Evolutionary conservation across 2,329 filamentous ascomycete genomes (phyloP), one percentile per base, ranked within the genome.

Genomic region (Alternaria gansuensis): DNA sequence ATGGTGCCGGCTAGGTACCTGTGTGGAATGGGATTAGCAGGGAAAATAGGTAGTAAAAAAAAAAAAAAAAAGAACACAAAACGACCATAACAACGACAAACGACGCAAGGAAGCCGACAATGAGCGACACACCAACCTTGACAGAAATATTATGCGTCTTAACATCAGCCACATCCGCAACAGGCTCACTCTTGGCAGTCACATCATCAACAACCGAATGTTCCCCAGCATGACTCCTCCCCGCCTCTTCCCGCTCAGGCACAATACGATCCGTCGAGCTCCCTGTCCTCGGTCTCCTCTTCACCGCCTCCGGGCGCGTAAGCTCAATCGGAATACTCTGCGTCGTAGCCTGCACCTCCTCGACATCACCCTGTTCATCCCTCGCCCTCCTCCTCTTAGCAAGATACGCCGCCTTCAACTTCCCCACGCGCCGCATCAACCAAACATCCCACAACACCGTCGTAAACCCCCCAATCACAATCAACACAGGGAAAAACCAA

Each of bases 401-500:
- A 36, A 55, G 53, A 45, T 62, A 68, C 31, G 54, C 66, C 29
- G 69, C 64, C 53, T 62, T 67, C 14, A 69, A 34, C 58, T 72
- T 75, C 45, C 73, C 77, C 24, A 76, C 69, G 5, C 81, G 71
- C 0, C 77, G 71, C n/a, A 83, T 81, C 6, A 84, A 66, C 77
- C 83, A 83, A 40, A 79, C 41, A 73, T 91, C 89, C 79, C 85
- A 87, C 0, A 84, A 52, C 0, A 87, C 73, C 0, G 86, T 84
- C 0, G 76, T 73, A 1, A 82, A 10, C 0, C 88, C 89, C 0
- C 83, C 85, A 1, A 80, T 63, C 0, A 84, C 65, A 75, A 92
- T 88, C 4, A 92, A 70, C 0, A 86, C 67, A 0, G 90, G 90
- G 44, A 91, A 92, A 64, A 90, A 93, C 90, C 90, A 93, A 0